phyloP scores from a whole-genome alignment of 257 asterid species.

The Capsicum baccatum region DNA sequence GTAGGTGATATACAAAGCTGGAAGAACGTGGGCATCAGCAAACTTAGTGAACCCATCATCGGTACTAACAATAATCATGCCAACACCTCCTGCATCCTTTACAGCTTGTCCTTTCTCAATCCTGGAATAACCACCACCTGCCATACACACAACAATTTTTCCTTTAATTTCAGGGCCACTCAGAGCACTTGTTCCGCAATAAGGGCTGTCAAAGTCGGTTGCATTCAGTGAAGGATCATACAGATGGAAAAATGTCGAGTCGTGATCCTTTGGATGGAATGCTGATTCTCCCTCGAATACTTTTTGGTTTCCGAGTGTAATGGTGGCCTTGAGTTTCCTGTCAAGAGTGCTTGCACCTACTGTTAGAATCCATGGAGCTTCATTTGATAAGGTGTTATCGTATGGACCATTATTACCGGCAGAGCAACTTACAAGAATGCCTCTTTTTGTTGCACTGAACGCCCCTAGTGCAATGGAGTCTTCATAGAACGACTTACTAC shows the following conservation, averaged over 20 bases:
- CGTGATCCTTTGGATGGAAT: background rate
- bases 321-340: conserved; percentile 11
- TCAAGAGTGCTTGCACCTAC: conserved; percentile 23
- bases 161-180: background rate
- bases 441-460: conserved; percentile 7
- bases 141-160: background rate
- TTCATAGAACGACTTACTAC: background rate
- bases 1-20: background rate
- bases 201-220: conserved; percentile 1
- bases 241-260: background rate
- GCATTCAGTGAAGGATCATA: background rate
- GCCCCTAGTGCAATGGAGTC: conserved; percentile 20
- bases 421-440: conserved; percentile 23
- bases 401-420: background rate
- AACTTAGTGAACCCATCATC: background rate
- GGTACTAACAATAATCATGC: background rate
- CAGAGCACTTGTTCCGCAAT: background rate
- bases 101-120: background rate
- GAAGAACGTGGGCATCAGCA: conserved; percentile 17
- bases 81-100: conserved; percentile 9
- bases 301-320: background rate
- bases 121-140: background rate
- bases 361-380: conserved; percentile 9
- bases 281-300: conserved; percentile 10
- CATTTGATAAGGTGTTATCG: background rate